phyloP scores from a whole-genome alignment of 805 yeast genomes.

The Candida boidinii region DNA sequence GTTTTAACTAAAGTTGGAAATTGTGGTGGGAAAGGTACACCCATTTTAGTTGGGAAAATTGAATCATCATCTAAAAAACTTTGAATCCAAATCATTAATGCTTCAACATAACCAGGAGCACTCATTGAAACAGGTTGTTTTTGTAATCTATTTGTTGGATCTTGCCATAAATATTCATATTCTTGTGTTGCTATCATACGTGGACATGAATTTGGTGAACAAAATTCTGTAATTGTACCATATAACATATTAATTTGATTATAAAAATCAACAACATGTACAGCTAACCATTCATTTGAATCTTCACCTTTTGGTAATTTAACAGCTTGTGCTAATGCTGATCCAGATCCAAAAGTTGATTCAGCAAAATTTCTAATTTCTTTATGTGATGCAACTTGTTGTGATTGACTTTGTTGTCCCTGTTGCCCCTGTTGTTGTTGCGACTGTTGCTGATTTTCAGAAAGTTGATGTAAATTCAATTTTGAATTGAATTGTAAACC shows the following conservation, averaged over 20 bases:
- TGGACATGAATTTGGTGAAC: conserved; percentile 93
- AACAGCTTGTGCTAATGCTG: conserved; percentile 87
- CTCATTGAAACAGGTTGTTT: conserved; percentile 78
- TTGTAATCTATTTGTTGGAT: conserved; percentile 41
- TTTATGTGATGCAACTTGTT: conserved; percentile 36
- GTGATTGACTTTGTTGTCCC: conserved; percentile 8
- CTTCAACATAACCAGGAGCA: conserved; percentile 93
- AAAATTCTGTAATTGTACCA: conserved; percentile 92
- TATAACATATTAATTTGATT: conserved; percentile 95
- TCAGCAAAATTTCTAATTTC: conserved; percentile 87
- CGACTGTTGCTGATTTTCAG: conserved; percentile 8
- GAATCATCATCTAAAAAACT: conserved; percentile 84
- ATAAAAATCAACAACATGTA: conserved; percentile 94
- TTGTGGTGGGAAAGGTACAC: conserved; percentile 85
- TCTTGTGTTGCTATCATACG: conserved; percentile 97
- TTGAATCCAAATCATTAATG: conserved; percentile 92
- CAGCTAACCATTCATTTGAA: conserved; percentile 90
- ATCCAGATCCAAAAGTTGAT: conserved; percentile 88
- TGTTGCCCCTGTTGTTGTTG: conserved; percentile 5
- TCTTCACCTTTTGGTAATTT: conserved; percentile 91
- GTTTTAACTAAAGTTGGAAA: conserved; percentile 75
- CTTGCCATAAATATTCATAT: conserved; percentile 97
- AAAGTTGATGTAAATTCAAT: conserved; percentile 9
- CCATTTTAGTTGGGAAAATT: conserved; percentile 82
- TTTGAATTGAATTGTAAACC: conserved; percentile 6